Conservation (phyloP, 345 rosid species). For the Rhizophora mangle region DNA sequence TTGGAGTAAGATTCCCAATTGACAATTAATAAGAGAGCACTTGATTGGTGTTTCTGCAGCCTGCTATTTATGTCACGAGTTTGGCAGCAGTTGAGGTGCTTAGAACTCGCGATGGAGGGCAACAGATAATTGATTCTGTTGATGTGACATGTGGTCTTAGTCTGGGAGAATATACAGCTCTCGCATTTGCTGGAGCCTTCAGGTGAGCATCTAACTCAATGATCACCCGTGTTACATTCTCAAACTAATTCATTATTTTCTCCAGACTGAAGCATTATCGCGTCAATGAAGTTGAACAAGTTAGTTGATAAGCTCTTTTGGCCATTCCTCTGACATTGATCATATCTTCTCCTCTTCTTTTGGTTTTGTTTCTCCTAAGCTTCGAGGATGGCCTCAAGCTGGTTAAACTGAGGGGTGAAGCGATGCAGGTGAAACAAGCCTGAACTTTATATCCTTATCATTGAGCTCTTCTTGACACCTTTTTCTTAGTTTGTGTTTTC, state of each 20-base stretch:
- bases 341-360: conserved; percentile 8
- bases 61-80: conserved; percentile 98
- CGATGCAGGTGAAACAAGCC: conserved; percentile 72
- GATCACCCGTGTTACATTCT: not conserved
- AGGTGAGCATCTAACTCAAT: conserved; percentile 43
- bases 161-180: conserved; percentile 96
- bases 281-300: not conserved
- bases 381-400: conserved; percentile 94
- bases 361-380: conserved; percentile 38
- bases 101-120: conserved; percentile 82
- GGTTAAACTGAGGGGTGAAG: conserved; percentile 96
- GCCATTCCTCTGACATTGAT: not conserved
- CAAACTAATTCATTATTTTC: not conserved
- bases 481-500: not conserved
- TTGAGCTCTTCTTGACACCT: not conserved
- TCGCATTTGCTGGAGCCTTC: conserved; percentile 95
- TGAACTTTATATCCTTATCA: not conserved
- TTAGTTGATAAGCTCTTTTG: not conserved
- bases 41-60: conserved; percentile 45
- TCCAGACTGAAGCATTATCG: not conserved
- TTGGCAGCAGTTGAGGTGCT: conserved; percentile 94
- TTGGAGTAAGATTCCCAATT: not conserved
- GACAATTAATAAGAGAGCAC: not conserved
- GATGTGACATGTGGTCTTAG: conserved; percentile 97
- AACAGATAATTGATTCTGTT: conserved; percentile 77